phyloP scores from a whole-genome alignment of 148 eudicot genomes.

The Cornus florida region DNA sequence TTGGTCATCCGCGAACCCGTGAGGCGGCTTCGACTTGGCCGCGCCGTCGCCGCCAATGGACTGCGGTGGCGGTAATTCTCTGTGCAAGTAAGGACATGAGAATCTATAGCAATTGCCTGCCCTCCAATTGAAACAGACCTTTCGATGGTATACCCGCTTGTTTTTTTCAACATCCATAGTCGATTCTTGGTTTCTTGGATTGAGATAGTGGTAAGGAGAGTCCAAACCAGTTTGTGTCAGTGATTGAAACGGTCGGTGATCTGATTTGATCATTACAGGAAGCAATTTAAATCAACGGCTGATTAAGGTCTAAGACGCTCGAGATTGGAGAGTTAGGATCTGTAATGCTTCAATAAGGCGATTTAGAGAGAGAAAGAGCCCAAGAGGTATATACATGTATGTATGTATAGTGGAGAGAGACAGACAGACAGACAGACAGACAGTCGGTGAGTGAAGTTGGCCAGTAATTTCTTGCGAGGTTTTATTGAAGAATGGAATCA shows the following conservation, averaged over 20 bases:
- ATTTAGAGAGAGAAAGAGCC: no score
- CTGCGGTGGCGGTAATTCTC: slow-evolving; percentile 54
- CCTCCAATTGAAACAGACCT: slow-evolving; percentile 77
- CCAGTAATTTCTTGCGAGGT: no score
- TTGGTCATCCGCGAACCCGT: slow-evolving; percentile 66
- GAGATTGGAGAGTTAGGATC: no score
- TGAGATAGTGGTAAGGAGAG: slow-evolving; percentile 4
- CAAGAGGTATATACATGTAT: no score
- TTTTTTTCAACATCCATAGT: slow-evolving; percentile 76
- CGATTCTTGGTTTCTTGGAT: background rate
- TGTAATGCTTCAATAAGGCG: no score
- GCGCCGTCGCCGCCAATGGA: slow-evolving; percentile 5
- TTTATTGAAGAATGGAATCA: no score
- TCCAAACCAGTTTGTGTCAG: background rate
- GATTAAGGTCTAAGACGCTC: no score
- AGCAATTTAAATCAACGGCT: no score
- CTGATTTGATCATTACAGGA: background rate
- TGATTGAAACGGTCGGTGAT: no score
- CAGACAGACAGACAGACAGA: no score
- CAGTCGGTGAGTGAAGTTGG: no score
- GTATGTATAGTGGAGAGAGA: no score
- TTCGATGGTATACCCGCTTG: slow-evolving; percentile 64
- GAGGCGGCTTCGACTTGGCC: slow-evolving; percentile 52
- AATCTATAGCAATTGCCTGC: slow-evolving; percentile 66
- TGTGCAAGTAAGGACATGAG: slow-evolving; percentile 69